These are phyloP conservation scores for Nymphaea colorata DNA, from an alignment of 164 flowering plant species.

Conservation along the genomic window DNA sequence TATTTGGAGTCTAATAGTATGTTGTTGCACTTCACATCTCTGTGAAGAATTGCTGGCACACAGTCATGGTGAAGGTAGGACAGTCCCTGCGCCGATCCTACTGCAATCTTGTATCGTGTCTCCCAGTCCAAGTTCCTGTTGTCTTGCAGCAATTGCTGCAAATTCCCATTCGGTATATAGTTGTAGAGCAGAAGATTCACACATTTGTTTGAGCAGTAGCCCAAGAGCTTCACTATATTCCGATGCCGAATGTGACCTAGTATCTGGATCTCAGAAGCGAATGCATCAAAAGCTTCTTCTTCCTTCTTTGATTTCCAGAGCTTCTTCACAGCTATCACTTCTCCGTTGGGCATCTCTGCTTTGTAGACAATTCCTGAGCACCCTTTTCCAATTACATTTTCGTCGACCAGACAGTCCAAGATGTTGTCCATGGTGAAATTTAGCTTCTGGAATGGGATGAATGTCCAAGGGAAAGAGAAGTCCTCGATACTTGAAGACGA, in stretches of 20 bases:
- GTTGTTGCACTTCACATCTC: conserved; percentile 82
- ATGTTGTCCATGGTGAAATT: conserved; percentile 61
- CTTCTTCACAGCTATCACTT: conserved; percentile 81
- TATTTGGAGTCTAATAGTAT: conserved; percentile 62
- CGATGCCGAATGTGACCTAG: conserved; percentile 75
- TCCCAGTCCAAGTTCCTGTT: conserved; percentile 72
- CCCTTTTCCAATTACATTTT: conserved; percentile 86
- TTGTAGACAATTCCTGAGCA: conserved; percentile 86
- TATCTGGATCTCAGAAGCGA: conserved; percentile 64
- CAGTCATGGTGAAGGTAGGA: conserved; percentile 85
- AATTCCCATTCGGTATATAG: conserved; percentile 58
- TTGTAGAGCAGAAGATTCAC: conserved; percentile 61
- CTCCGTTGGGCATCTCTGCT: conserved; percentile 89
- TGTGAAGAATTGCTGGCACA: conserved; percentile 64
- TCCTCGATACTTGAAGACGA: conserved; percentile 49
- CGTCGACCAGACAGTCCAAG: conserved; percentile 69
- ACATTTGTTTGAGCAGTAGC: conserved; percentile 58
- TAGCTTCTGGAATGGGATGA: conserved; percentile 90
- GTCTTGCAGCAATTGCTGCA: conserved; percentile 48
- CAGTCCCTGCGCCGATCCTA: conserved; percentile 71
- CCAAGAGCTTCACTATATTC: conserved; percentile 64
- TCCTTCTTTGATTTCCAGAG: conserved; percentile 70
- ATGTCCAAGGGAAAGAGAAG: conserved; percentile 95
- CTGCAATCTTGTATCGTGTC: conserved; percentile 68
- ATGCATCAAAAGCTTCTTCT: conserved; percentile 52